Base-by-base conservation (phyloP, 208 protist species). In the Vickermania ingenoplastis region DNA sequence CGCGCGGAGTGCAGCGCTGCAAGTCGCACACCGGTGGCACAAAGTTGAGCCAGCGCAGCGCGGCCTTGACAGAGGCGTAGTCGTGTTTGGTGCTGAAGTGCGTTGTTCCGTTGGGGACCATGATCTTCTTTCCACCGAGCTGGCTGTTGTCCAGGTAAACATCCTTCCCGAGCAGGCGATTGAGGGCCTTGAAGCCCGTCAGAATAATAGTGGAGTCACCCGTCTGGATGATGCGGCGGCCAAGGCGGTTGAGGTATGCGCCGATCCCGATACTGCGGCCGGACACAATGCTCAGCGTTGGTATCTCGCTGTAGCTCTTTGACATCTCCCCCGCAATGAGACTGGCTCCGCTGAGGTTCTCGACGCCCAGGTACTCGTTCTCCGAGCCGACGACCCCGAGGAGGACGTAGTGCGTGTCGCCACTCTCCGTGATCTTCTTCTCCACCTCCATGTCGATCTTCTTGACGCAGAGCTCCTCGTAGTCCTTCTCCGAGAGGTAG, bases 211-310 rank as follows among this genome's bases (percentile, higher is more conserved):
- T 94, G 0, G 85, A 75, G 61, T 86, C 79, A 57, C 81, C 75
- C 41, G 93, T 97, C 72, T 98, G 97, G 67, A 98, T 96, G 25
- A 98, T 82, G 57, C 97, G 84, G 61, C 98, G 94, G 29, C 97
- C 98, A 3, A 99, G 81, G 28, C 98, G 91, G 51, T 98, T 96
- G 3, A 99, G 71, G 70, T 99, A 99, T 1, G 98, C 96, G 17
- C 98, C 98, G 70, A 99, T 99, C 61, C 98, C 98, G 27, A 99
- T 97, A 27, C 96, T 97, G 45, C 97, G 86, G 53, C 95, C 97
- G 0, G 96, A 91, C 25, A 98, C 97, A 56, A 98, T 73, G 28
- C 95, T 97, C 45, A 99, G 92, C 1, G 98, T 99, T 45, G 98
- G 98, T 31, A 96, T 96, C 58, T 97, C 88, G 49, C 92, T 79